Evolutionary conservation across 768 basidiomycete genomes (phyloP).

Genomic region (Saitozyma podzolica): DNA sequence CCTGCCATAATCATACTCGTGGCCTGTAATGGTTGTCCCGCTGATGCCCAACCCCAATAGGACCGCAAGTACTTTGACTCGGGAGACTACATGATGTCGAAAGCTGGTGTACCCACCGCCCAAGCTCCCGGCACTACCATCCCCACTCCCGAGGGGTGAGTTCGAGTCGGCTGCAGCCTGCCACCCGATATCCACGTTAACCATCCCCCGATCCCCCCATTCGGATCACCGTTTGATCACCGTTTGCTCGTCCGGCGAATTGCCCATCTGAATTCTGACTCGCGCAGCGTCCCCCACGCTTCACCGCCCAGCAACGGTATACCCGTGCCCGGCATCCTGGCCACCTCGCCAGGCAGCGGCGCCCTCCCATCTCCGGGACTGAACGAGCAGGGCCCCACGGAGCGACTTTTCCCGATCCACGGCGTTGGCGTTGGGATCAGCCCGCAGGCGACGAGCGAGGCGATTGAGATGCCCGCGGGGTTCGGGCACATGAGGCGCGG

Average conservation of each 20-base stretch:
- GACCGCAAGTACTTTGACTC: constrained; percentile 99
- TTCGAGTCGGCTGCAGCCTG: constrained; percentile 14
- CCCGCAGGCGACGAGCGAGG: constrained; percentile 42
- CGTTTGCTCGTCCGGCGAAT: neutral
- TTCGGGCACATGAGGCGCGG: constrained; percentile 16
- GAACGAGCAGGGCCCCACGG: neutral
- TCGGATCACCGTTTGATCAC: neutral
- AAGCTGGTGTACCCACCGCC: constrained; percentile 85
- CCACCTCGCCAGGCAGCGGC: constrained; percentile 5
- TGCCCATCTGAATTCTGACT: neutral
- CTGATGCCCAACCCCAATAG: constrained; percentile 55
- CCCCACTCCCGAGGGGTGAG: constrained; percentile 95
- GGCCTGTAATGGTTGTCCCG: neutral
- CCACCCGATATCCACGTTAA: neutral
- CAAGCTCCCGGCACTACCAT: constrained; percentile 91
- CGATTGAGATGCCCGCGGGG: constrained; percentile 38
- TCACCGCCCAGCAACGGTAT: constrained; percentile 63
- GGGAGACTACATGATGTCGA: constrained; percentile 95
- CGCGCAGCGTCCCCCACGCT: constrained; percentile 82
- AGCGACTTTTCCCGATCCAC: constrained; percentile 4
- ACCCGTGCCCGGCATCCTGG: constrained; percentile 1
- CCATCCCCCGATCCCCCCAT: constrained; percentile 2
- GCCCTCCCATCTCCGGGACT: constrained; percentile 4
- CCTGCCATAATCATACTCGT: neutral
- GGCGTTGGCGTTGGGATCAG: constrained; percentile 43